Evolutionary conservation across 2,329 filamentous ascomycete species (phyloP).

Genomic region (Tolypocladium guangdongense): DNA sequence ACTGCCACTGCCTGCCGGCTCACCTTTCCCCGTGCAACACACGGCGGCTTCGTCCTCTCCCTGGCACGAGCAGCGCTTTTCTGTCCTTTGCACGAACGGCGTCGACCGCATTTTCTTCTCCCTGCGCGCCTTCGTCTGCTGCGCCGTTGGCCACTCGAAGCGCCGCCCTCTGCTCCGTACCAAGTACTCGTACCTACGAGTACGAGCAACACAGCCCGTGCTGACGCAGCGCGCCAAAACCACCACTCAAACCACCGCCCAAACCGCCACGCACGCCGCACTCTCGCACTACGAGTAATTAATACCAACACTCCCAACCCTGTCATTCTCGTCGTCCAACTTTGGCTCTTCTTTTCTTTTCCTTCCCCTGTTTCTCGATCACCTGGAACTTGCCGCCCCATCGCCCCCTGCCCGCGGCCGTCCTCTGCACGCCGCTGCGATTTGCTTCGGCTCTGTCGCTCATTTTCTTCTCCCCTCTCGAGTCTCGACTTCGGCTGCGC

Average conservation of each 20-base stretch:
- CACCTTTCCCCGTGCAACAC: neutral
- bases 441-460: conserved; percentile 4
- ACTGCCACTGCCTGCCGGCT: neutral
- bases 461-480: conserved; percentile 6
- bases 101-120: neutral
- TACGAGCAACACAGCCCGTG: no score
- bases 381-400: neutral
- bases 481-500: conserved; percentile 8
- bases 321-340: neutral
- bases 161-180: neutral
- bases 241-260: neutral
- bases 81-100: neutral
- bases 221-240: neutral
- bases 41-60: neutral
- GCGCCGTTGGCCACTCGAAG: neutral
- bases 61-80: neutral
- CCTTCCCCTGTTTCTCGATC: neutral
- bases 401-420: neutral
- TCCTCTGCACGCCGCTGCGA: neutral
- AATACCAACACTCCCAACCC: neutral
- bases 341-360: conserved; percentile 3
- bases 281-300: neutral
- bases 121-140: neutral
- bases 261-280: neutral
- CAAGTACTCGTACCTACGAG: no score